These are phyloP conservation scores for Sphagnum contortum DNA, from an alignment of 225 moss, liverwort and hornwort species.

Conservation along the genomic window DNA sequence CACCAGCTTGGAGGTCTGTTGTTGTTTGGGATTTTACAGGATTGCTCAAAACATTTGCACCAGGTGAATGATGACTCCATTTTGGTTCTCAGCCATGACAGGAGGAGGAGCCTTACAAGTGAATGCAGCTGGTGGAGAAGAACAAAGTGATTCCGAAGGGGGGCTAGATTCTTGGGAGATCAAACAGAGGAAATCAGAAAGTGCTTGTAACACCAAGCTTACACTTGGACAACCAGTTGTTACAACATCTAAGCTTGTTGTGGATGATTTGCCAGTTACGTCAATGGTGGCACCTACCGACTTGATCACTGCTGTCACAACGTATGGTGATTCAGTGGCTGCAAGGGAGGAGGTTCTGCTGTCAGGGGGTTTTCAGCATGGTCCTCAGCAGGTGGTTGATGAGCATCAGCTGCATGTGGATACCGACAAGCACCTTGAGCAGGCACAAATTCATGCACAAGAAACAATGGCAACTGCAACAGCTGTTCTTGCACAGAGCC, in stretches of 20 bases:
- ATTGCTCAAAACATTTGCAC: too few relatives aligned
- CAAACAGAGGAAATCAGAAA: slow-evolving; percentile 18
- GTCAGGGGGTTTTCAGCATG: slow-evolving; percentile 3
- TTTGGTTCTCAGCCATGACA: too few relatives aligned
- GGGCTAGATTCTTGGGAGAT: slow-evolving; percentile 3
- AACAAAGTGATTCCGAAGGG: not conserved
- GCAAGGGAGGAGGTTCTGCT: slow-evolving; percentile 5
- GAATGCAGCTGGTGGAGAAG: not conserved
- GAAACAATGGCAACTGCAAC: slow-evolving; percentile 24
- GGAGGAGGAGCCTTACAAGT: too few relatives aligned
- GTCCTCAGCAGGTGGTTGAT: slow-evolving; percentile 2
- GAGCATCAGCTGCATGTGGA: slow-evolving; percentile 4
- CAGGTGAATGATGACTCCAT: too few relatives aligned
- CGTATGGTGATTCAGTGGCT: slow-evolving; percentile 4
- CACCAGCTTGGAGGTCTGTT: too few relatives aligned
- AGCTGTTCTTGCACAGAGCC: slow-evolving; percentile 23
- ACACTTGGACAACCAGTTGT: slow-evolving; percentile 5
- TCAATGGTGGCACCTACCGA: not conserved
- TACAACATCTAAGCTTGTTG: slow-evolving; percentile 7
- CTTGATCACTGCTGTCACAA: not conserved
- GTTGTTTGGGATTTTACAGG: too few relatives aligned
- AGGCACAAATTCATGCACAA: slow-evolving; percentile 27
- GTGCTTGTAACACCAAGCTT: slow-evolving; percentile 5
- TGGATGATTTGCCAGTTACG: not conserved
- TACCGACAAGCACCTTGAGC: slow-evolving; percentile 14